Base-by-base conservation (phyloP, 768 basidiomycete species). In the Tylopilus subfusipes region DNA sequence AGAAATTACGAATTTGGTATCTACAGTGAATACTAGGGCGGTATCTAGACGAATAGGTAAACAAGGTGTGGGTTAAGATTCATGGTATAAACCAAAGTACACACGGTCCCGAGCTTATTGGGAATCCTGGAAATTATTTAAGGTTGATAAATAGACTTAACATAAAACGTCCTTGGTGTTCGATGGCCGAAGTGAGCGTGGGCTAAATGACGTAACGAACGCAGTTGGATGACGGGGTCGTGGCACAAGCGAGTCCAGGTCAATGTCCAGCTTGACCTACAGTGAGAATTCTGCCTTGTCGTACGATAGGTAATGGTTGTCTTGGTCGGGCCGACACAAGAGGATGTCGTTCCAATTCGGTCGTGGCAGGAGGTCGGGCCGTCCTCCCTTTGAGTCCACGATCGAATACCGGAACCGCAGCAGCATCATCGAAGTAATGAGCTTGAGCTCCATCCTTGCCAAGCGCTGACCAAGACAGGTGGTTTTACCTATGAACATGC, bases 311-410 rank as follows among this genome's bases (percentile, higher is more conserved):
- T 74, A 79, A 65, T 82, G 85, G 27, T 78, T 73, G 36, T 78
- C 80, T 49, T 74, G 67, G 49, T 78, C 74, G 6, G 87, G 87
- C 42, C 83, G 79, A 68, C 87, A 88, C 53, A 82, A 72, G 40
- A 88, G 75, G 54, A 80, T 80, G 65, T 90, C 87, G 69, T 90
- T 90, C 88, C 88, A 90, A 63, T 90, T 85, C 11, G 88, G 88
- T 34, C 68, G 75, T 31, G 86, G 86, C 11, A 76, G 70, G 22
- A 72, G 68, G 50, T 69, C 66, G 7, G 75, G 72, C 8, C 70
- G 70, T 58, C 73, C 71, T 33, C 85, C 88, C 25, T 59, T 65
- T 33, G 69, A 69, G 63, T 88, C 82, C 14, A 88, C 80, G 53
- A 84, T 70, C 40, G 69, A 71, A 65, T 84, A 80, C 56, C 80